Conservation (phyloP, 2,329 filamentous ascomycete genomes). For the Nigrospora oryzae region DNA sequence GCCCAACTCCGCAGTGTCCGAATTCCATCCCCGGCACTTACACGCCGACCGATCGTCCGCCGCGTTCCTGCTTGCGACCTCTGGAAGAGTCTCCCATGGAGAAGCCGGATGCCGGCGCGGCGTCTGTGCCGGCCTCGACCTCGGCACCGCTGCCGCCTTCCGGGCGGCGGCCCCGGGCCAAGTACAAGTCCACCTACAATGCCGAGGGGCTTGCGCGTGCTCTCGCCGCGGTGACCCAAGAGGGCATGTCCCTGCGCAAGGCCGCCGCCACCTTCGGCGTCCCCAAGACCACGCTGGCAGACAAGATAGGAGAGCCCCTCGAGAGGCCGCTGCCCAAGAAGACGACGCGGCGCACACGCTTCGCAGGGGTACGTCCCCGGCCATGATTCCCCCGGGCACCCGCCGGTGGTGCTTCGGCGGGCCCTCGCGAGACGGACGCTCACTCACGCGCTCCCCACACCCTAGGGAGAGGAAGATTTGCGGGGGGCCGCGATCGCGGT, state of each 20-base stretch:
- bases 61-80: too few species aligned
- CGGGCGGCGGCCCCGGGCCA: not conserved
- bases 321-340: not conserved
- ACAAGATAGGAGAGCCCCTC: conserved; percentile 5
- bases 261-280: conserved; percentile 11
- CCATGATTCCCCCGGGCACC: too few species aligned
- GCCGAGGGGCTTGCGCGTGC: conserved; percentile 11
- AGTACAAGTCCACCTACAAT: conserved; percentile 7
- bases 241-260: conserved; percentile 14
- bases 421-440: too few species aligned
- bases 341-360: conserved; percentile 5
- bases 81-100: too few species aligned
- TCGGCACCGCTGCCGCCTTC: too few species aligned
- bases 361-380: too few species aligned
- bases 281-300: conserved; percentile 13
- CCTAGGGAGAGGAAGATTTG: conserved; percentile 14
- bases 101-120: too few species aligned
- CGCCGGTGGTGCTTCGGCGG: too few species aligned
- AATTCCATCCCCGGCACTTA: too few species aligned
- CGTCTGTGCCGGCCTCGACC: too few species aligned
- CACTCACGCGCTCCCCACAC: not conserved
- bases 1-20: too few species aligned
- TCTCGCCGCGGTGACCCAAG: conserved; percentile 8
- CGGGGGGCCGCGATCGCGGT: conserved; percentile 11
- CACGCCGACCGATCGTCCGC: too few species aligned